phyloP scores from a whole-genome alignment of 164 flowering plant genomes.

The Litsea cubeba region DNA sequence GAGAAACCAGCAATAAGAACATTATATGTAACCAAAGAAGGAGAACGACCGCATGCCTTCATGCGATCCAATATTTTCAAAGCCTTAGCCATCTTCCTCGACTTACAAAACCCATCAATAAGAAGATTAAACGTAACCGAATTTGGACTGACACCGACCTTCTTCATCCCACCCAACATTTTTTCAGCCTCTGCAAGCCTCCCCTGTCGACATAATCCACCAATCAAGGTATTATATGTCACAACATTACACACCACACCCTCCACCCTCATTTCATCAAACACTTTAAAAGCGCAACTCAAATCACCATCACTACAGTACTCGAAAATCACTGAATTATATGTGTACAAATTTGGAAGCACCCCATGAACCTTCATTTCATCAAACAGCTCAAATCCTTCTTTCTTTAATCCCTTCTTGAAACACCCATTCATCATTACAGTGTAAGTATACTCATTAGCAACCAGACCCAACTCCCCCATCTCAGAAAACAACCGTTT shows the following conservation, averaged over 20 bases:
- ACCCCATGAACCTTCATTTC: slow-evolving; percentile 57
- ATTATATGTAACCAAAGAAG: slow-evolving; percentile 59
- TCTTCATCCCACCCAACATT: slow-evolving; percentile 38
- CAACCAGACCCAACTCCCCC: slow-evolving; percentile 49
- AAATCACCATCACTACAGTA: slow-evolving; percentile 42
- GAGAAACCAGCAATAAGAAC: slow-evolving; percentile 48
- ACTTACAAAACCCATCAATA: slow-evolving; percentile 53
- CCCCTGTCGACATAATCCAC: slow-evolving; percentile 44
- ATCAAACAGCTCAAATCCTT: slow-evolving; percentile 59
- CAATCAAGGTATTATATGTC: slow-evolving; percentile 53
- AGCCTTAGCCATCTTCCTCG: slow-evolving; percentile 47
- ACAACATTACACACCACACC: slow-evolving; percentile 54
- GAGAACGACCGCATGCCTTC: slow-evolving; percentile 43
- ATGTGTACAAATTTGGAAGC: slow-evolving; percentile 51
- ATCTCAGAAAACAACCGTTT: slow-evolving; percentile 45
- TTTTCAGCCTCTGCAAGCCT: slow-evolving; percentile 42
- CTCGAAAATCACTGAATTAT: slow-evolving; percentile 45
- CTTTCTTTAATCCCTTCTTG: slow-evolving; percentile 48
- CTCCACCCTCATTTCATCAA: slow-evolving; percentile 61
- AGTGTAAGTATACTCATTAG: slow-evolving; percentile 62
- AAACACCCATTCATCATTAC: slow-evolving; percentile 64
- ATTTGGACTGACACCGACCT: slow-evolving; percentile 40
- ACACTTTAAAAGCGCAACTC: slow-evolving; percentile 36
- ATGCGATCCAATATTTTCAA: slow-evolving; percentile 31
- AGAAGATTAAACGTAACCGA: slow-evolving; percentile 50